Evolutionary conservation across 768 basidiomycete genomes (phyloP).

Genomic region (Psilocybe subaeruginosa): DNA sequence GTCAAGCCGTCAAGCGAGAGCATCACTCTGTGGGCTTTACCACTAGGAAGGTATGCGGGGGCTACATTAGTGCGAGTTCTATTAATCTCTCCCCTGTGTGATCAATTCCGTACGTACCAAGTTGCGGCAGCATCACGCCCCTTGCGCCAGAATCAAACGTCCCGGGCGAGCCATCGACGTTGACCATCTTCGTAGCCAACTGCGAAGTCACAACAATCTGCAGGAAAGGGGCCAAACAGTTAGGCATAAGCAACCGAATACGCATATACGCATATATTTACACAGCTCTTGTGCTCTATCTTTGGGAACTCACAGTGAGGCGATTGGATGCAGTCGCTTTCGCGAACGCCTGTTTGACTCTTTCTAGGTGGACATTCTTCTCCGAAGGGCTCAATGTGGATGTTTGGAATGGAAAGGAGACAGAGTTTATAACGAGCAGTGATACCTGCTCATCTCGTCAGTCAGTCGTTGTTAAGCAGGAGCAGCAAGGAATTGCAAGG

Average conservation of each 20-base stretch:
- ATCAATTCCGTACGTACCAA: slow-evolving; percentile 40
- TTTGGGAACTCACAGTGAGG: slow-evolving; percentile 44
- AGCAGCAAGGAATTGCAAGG: too few species aligned
- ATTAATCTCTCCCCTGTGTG: too few species aligned
- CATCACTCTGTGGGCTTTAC: slow-evolving; percentile 39
- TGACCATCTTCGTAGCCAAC: slow-evolving; percentile 68
- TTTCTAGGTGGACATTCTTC: slow-evolving; percentile 48
- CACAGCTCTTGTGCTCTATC: too few species aligned
- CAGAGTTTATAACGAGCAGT: slow-evolving; percentile 66
- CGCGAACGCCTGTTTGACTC: slow-evolving; percentile 55
- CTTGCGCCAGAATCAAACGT: slow-evolving; percentile 66
- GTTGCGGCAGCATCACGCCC: slow-evolving; percentile 67
- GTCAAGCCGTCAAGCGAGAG: slow-evolving; percentile 34
- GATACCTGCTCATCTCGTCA: slow-evolving; percentile 41
- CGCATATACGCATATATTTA: too few species aligned
- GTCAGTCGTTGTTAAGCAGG: too few species aligned
- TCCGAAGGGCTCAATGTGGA: slow-evolving; percentile 39
- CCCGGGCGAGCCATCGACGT: slow-evolving; percentile 64
- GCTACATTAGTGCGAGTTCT: slow-evolving; percentile 24
- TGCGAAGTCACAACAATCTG: slow-evolving; percentile 64
- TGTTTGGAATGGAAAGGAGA: slow-evolving; percentile 70
- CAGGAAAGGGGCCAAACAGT: slow-evolving; percentile 4
- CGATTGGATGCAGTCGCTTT: slow-evolving; percentile 48
- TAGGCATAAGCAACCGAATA: neutral
- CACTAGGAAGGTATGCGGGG: slow-evolving; percentile 38